Base-by-base conservation (phyloP, 2,329 filamentous ascomycete genomes). In the Beauveria bassiana region DNA sequence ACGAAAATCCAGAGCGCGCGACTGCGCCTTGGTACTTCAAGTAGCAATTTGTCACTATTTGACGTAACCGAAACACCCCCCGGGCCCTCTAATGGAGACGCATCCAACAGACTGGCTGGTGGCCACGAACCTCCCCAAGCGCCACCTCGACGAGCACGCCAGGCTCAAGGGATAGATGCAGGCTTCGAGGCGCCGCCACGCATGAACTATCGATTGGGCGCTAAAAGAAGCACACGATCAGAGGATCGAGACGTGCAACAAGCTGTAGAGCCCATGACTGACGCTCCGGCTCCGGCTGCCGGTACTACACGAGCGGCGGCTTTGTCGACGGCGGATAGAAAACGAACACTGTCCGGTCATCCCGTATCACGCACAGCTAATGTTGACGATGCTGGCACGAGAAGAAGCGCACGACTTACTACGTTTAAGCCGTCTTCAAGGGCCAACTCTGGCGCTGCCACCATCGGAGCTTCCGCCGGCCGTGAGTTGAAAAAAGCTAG, bases 271-370 rank as follows among this genome's bases (percentile, higher is more conserved):
- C 66, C 67, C 31, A 69, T 78, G 54, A 66, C 72, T 2, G 82
- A 84, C 45, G 71, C 76, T 1, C 66, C 74, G 68, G 64, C 73
- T 66, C 60, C 71, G 66, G 52, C 69, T 68, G 54, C 72, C 67
- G 74, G 70, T 78, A 76, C 67, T 24, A 63, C 67, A 40, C 68
- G 74, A 34, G 68, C 77, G 61, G 69, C 77, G 20, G 70, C 78
- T 64, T 22, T 52, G 24, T 72, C 80, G 22, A 78, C 77, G 4
- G 75, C 80, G 16, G 90, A 93, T 63, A 86, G 92, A 72, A 98
- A 97, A 76, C 86, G 93, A 67, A 97, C 92, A 1, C 84, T 96
- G n/a, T 96, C 93, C 46, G 93, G 93, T 4, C 91, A 96, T 67
- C 83, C 82, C 16, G 83, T 83, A 54, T 82, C 78, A 71, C 66